Conservation (phyloP, 225 moss, liverwort and hornwort species). For the Marchantia paleacea region DNA sequence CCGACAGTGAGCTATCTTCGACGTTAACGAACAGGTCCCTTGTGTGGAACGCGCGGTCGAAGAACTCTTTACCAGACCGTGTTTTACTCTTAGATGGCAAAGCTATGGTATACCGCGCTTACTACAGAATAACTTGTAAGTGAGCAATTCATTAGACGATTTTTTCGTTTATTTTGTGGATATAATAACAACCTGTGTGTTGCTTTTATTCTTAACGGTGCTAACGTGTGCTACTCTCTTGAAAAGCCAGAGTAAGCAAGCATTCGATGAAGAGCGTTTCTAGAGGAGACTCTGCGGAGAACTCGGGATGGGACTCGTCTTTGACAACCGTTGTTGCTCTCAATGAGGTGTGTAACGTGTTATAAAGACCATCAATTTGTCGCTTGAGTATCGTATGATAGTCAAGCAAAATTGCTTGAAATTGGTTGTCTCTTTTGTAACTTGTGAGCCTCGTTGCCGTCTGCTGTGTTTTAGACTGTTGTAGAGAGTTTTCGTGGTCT, state of each 20-base stretch:
- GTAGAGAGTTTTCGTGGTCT: neutral
- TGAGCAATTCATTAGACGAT: neutral
- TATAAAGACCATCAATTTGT: too few relatives aligned
- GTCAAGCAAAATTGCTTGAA: too few relatives aligned
- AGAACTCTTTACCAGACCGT: slow-evolving; percentile 14
- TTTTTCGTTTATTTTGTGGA: neutral
- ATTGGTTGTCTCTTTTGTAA: neutral
- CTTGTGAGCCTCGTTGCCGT: neutral
- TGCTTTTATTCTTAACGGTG: neutral
- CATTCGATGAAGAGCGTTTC: slow-evolving; percentile 38
- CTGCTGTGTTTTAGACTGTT: too few relatives aligned
- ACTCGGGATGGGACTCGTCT: slow-evolving; percentile 51
- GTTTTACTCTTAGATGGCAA: slow-evolving; percentile 46
- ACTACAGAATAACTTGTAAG: slow-evolving; percentile 44
- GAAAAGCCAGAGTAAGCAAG: slow-evolving; percentile 44
- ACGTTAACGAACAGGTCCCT: slow-evolving; percentile 1
- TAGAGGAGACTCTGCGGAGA: slow-evolving; percentile 34
- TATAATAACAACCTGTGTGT: neutral
- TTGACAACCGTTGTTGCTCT: slow-evolving; percentile 41
- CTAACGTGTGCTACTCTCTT: slow-evolving; percentile 17
- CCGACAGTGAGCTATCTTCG: neutral
- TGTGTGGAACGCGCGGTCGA: slow-evolving; percentile 13
- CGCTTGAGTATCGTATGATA: neutral
- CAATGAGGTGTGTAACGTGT: slow-evolving; percentile 28
- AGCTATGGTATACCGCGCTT: slow-evolving; percentile 43